phyloP scores from a whole-genome alignment of 306 rosid genomes.

The Malus fusca region DNA sequence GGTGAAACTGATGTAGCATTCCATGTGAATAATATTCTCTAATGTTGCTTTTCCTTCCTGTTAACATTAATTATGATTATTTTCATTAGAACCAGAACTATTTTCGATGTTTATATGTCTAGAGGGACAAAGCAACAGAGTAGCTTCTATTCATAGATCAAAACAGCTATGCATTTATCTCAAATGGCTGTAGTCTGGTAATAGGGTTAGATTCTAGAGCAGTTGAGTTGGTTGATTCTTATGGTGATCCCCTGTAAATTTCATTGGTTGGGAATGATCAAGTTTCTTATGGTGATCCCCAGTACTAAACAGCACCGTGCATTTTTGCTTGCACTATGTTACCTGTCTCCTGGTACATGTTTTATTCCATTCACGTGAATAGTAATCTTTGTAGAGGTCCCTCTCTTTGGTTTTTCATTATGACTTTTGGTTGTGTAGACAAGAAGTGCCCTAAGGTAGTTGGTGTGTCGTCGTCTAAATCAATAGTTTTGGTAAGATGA shows the following conservation, averaged over 20 bases:
- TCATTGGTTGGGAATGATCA: slow-evolving; percentile 43
- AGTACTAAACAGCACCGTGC: slow-evolving; percentile 64
- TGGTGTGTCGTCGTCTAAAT: background rate
- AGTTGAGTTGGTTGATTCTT: background rate
- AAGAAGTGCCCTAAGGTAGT: background rate
- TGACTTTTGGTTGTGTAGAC: background rate
- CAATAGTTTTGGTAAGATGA: background rate
- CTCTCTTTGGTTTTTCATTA: background rate
- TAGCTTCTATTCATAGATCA: background rate
- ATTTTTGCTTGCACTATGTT: slow-evolving; percentile 31
- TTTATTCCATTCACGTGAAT: background rate
- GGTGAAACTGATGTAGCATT: background rate
- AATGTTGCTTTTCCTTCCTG: background rate
- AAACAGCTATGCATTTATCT: background rate
- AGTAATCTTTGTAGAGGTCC: background rate
- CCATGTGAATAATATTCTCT: background rate
- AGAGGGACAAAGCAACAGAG: background rate
- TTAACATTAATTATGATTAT: background rate
- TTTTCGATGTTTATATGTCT: background rate
- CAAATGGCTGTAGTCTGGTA: background rate
- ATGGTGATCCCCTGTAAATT: slow-evolving; percentile 51
- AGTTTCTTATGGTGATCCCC: too few species aligned
- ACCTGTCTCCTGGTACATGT: slow-evolving; percentile 80
- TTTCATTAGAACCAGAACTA: background rate
- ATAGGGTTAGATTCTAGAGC: background rate